Base-by-base conservation (phyloP, 73 alveolate species). In the Durusdinium trenchii region DNA sequence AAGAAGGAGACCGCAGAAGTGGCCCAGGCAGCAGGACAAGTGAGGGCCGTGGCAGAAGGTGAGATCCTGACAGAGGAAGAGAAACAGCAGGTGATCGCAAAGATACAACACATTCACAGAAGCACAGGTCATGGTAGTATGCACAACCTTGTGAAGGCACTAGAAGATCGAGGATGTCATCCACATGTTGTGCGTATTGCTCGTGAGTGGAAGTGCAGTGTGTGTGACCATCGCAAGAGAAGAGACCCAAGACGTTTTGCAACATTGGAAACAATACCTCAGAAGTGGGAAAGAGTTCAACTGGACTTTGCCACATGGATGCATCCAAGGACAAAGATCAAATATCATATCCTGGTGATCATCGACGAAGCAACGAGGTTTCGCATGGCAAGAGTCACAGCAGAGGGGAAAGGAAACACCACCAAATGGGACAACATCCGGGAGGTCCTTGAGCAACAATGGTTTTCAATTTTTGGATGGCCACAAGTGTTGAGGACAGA, bases 31-130 rank as follows among this genome's bases (percentile, higher is more conserved):
- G 87, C 86, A 6, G 86, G n/a, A n/a, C n/a, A n/a, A n/a, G n/a
- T n/a, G n/a, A n/a, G n/a, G n/a, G n/a, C n/a, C n/a, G n/a, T n/a
- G n/a, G n/a, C n/a, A n/a, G n/a, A n/a, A n/a, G n/a, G n/a, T n/a
- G n/a, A n/a, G n/a, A n/a, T n/a, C n/a, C n/a, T 0, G 4, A 42
- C 7, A 26, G 54, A 2, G 16, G 85, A 73, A 16, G 61, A 76
- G 43, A 0, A 6, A 0, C 48, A 76, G 45, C 30, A 43, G 45
- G 87, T 43, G 42, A 20, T 0, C 1, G 48, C 61, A 43, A 84
- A 84, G 94, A 54, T 84, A 0, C 73, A 47, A 7, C 94, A 84
- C 78, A 84, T 84, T 6, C 94, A 84, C 30, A 3, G 78, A 6
- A 26, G 47, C 46, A 79, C 90, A 3, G 90, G 90, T 0, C 90